Percentiles rank a stretch among this genome's conserved stretches.
These are phyloP conservation scores for Caryocar brasiliense DNA, from an alignment of 441 rosid species.

Conservation along the genomic window DNA sequence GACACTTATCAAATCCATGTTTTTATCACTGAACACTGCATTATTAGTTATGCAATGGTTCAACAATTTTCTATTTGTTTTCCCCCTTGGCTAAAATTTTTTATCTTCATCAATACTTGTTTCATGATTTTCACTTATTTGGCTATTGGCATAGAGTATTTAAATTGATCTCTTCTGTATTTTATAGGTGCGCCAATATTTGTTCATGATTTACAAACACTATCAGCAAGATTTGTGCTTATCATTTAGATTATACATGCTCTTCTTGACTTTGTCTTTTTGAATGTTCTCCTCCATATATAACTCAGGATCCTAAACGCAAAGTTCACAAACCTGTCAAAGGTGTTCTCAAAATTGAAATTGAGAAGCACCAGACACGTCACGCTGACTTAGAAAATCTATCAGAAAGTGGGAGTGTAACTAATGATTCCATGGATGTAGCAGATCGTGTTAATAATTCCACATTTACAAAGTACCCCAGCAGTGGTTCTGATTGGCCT, in stretches of 20 bases:
- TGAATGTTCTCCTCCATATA: constrained; percentile 19
- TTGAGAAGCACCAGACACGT: constrained; percentile 81
- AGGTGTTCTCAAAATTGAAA: constrained; percentile 84
- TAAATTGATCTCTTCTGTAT: neutral
- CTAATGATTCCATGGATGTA: constrained; percentile 74
- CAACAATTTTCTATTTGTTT: too few species aligned
- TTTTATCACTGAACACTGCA: too few species aligned
- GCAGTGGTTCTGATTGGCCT: constrained; percentile 62
- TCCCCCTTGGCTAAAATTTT: too few species aligned
- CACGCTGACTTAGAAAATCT: constrained; percentile 66
- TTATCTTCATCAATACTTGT: too few species aligned
- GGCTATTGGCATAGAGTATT: too few species aligned
- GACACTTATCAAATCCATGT: too few species aligned
- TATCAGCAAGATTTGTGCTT: neutral
- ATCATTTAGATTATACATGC: neutral
- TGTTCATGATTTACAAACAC: neutral
- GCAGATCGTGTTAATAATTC: constrained; percentile 50
- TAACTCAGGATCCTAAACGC: constrained; percentile 80
- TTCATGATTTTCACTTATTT: too few species aligned
- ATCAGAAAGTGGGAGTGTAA: constrained; percentile 83
- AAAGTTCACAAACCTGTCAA: constrained; percentile 94
- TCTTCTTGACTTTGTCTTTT: constrained; percentile 4
- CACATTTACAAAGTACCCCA: constrained; percentile 52
- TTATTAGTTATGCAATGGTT: too few species aligned
- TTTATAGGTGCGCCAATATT: neutral